Conservation (phyloP, 2,329 filamentous ascomycete genomes). For the Biscogniauxia marginata region DNA sequence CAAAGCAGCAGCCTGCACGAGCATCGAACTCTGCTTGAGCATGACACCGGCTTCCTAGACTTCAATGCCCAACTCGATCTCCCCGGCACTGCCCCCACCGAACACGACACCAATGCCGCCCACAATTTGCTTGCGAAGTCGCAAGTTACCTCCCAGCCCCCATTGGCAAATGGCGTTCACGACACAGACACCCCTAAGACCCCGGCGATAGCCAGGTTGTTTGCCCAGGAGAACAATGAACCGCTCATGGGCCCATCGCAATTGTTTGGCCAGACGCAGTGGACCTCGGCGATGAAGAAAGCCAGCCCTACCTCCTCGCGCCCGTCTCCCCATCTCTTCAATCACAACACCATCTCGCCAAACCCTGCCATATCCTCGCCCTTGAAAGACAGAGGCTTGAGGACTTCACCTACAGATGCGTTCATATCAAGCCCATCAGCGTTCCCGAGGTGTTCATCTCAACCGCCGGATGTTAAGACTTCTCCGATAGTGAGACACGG, state of each 20-base stretch:
- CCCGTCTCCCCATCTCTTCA: conserved; percentile 51
- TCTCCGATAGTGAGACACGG: conserved; percentile 16
- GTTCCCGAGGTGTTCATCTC: conserved; percentile 21
- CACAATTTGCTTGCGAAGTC: conserved; percentile 22
- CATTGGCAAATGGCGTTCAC: conserved; percentile 26
- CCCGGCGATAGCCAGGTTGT: conserved; percentile 38
- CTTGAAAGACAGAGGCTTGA: conserved; percentile 47
- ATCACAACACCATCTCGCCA: conserved; percentile 45
- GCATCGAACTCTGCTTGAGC: conserved; percentile 40
- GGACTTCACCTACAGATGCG: conserved; percentile 44
- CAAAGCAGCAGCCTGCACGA: conserved; percentile 25
- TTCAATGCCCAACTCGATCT: conserved; percentile 34
- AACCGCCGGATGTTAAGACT: conserved; percentile 15
- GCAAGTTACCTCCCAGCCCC: conserved; percentile 36
- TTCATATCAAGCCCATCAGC: conserved; percentile 44
- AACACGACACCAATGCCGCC: conserved; percentile 14
- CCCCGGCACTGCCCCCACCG: conserved; percentile 19
- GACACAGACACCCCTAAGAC: conserved; percentile 45
- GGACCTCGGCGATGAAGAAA: conserved; percentile 50
- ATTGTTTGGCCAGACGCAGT: conserved; percentile 55
- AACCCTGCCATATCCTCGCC: conserved; percentile 46
- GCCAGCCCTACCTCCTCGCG: conserved; percentile 57
- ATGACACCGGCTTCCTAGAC: conserved; percentile 50
- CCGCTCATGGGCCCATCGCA: conserved; percentile 45
- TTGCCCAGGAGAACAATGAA: conserved; percentile 21